phyloP scores from a whole-genome alignment of 805 yeast species.

The Candida sphagnicola region DNA sequence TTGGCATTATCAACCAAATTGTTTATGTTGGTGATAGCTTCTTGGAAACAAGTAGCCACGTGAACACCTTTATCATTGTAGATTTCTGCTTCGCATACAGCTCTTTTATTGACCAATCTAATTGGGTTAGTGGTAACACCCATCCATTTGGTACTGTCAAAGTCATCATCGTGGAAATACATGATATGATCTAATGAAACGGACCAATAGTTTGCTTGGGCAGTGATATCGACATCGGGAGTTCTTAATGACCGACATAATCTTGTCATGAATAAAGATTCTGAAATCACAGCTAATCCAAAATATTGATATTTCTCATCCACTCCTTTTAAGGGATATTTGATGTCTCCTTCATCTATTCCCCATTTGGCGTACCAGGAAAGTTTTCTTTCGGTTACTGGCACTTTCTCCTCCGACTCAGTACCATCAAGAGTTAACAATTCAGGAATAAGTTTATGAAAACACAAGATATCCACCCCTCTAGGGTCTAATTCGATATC shows the following conservation, averaged over 20 bases:
- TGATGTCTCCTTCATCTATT: conserved; percentile 11
- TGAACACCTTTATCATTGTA: conserved; percentile 46
- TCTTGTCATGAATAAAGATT: conserved; percentile 50
- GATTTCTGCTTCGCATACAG: conserved; percentile 56
- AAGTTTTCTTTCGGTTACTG: conserved; percentile 21
- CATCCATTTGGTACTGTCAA: conserved; percentile 49
- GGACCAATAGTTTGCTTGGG: conserved; percentile 32
- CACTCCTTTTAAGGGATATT: conserved; percentile 11
- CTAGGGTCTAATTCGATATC: conserved; percentile 12
- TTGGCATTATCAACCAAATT: conserved; percentile 12
- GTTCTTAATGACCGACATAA: conserved; percentile 48
- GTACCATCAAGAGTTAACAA: conserved; percentile 25
- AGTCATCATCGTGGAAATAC: conserved; percentile 57
- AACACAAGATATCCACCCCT: conserved; percentile 12
- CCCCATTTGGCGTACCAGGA: conserved; percentile 27
- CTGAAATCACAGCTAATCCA: conserved; percentile 58
- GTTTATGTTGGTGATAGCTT: conserved; percentile 46
- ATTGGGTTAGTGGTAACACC: conserved; percentile 45
- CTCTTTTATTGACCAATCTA: conserved; percentile 49
- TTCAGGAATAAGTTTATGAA: conserved; percentile 30
- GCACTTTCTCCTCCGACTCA: conserved; percentile 17
- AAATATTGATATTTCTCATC: conserved; percentile 38
- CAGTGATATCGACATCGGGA: conserved; percentile 21
- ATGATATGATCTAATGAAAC: conserved; percentile 66
- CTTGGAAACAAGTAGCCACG: conserved; percentile 62